Percentiles rank a stretch among this genome's conserved stretches.
Conservation (phyloP, 768 basidiomycete species). For the Mycena pura region DNA sequence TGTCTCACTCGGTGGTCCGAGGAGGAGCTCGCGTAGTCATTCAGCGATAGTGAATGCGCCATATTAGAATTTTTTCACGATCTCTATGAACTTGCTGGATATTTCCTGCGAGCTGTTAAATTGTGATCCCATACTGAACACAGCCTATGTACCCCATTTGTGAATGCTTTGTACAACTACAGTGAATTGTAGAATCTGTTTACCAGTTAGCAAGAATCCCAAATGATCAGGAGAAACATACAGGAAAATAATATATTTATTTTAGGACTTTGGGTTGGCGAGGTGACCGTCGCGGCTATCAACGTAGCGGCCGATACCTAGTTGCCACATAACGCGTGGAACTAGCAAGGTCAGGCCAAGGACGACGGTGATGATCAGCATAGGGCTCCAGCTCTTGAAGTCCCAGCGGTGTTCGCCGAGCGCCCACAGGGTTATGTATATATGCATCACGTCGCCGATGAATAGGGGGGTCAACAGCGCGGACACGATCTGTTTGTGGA, state of each 20-base stretch:
- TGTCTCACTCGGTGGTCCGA: constrained; percentile 65
- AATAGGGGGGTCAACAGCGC: constrained; percentile 73
- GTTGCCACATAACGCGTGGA: constrained; percentile 75
- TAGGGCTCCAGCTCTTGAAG: constrained; percentile 65
- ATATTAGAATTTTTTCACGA: constrained; percentile 47
- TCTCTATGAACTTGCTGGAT: constrained; percentile 28
- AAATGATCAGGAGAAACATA: not conserved
- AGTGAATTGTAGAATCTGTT: constrained; percentile 1
- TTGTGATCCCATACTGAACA: constrained; percentile 27
- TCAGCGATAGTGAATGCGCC: constrained; percentile 76
- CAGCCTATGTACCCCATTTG: constrained; percentile 18
- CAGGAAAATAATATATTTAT: not conserved
- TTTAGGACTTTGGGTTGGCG: constrained; percentile 25
- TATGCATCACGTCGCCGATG: constrained; percentile 70
- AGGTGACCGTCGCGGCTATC: constrained; percentile 62
- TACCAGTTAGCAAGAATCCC: not conserved
- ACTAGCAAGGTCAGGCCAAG: constrained; percentile 70
- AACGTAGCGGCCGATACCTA: constrained; percentile 78
- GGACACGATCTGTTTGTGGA: constrained; percentile 55
- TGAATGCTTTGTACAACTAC: constrained; percentile 25
- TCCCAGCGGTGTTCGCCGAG: constrained; percentile 75
- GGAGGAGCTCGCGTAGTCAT: constrained; percentile 48
- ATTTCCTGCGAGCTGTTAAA: constrained; percentile 16
- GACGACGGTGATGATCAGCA: constrained; percentile 71
- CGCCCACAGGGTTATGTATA: constrained; percentile 75